Evolutionary conservation across 345 rosid genomes (phyloP), one percentile per base, ranked within the genome.

Genomic region (Eucalyptus tenuipes): DNA sequence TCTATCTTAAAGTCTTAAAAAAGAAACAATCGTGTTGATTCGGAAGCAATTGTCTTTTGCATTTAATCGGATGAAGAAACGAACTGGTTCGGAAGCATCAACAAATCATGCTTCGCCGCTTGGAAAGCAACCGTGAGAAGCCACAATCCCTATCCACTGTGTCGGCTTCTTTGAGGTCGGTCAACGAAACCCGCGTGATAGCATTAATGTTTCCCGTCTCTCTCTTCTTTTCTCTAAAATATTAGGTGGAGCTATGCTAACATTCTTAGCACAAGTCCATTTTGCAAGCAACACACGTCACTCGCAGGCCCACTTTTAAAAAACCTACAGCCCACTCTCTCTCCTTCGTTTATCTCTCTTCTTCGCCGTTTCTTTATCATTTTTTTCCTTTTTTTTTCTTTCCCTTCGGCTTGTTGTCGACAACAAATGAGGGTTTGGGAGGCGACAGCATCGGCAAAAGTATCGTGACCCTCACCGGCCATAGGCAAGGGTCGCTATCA

Each of bases 361-460:
- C 3, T 50, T 50, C 20, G 3, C 53, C 53, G 7, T 49, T 49
- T 49, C 17, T 49, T 49, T 49, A 3, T 49, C 17, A 5, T 49
- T 49, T 15, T 7, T 49, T 49, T 49, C 15, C 17, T 5, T 49
- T 49, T 49, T 5, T 13, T 4, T 48, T 11, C 13, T 13, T 49
- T 49, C 5, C 13, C 17, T 49, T 49, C 14, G 50, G 50, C 50
- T 14, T 49, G 50, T 49, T 17, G 50, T 0, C 5, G 1, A 3
- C 50, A 1, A 49, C 52, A 49, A 49, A 1, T 5, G 52, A 49
- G 6, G 52, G 52, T 49, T 49, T 49, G 52, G 7, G 52, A 49
- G 18, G 7, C 0, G 1, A 49, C 52, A 0, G 6, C 52, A 49
- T 49, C 2, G 0, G 52, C 17, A 0, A 49, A 3, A 7, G 50